Conservation (phyloP, 1,284 basidiomycete genomes). For the Ceratobasidium sp. region DNA sequence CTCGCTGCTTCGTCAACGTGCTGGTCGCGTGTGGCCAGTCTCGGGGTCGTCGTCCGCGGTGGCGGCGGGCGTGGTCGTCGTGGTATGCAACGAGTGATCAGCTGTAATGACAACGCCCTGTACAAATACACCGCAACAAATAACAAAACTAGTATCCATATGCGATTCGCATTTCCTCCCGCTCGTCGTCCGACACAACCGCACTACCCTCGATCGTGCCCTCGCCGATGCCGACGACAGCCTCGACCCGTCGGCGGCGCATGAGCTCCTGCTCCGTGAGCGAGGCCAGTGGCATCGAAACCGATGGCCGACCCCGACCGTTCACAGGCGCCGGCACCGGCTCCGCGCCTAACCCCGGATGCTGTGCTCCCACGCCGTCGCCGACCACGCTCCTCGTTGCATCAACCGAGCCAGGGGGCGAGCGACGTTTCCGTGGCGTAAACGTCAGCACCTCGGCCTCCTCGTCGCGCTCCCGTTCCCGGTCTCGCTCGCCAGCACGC, state of each 20-base stretch:
- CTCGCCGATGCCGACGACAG: conserved; percentile 53
- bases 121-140: background rate
- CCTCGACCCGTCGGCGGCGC: conserved; percentile 67
- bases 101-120: background rate
- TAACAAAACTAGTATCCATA: conserved; percentile 21
- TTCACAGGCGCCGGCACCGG: conserved; percentile 45
- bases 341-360: conserved; percentile 13
- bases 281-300: conserved; percentile 56
- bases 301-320: conserved; percentile 51
- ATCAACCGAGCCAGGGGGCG: conserved; percentile 35
- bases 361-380: conserved; percentile 28
- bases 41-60: background rate
- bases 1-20: background rate
- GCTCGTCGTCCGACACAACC: conserved; percentile 1
- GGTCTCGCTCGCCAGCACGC: conserved; percentile 42
- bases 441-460: conserved; percentile 63
- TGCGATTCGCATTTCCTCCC: conserved; percentile 31
- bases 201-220: conserved; percentile 29
- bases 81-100: background rate
- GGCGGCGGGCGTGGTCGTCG: too few relatives aligned
- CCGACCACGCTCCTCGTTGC: conserved; percentile 4
- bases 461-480: conserved; percentile 41
- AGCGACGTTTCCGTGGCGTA: conserved; percentile 62
- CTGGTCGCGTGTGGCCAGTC: background rate
- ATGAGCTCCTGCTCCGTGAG: conserved; percentile 81